These are phyloP conservation scores for Boletus chippewaensis DNA, from an alignment of 1,284 basidiomycete genomes.

Conservation along the genomic window DNA sequence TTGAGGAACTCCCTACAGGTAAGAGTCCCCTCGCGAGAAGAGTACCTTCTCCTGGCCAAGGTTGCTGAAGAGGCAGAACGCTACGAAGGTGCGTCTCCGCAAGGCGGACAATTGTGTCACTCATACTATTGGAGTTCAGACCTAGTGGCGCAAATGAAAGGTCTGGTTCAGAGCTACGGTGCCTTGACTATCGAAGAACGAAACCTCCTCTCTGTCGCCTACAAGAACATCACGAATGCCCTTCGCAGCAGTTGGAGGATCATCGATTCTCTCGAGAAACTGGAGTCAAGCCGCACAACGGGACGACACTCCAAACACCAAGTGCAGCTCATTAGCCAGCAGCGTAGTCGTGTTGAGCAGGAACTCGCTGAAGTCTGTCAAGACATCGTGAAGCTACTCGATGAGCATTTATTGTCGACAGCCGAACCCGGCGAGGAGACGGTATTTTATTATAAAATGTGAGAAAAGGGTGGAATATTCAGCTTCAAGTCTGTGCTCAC, in stretches of 20 bases:
- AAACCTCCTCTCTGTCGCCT: constrained; percentile 62
- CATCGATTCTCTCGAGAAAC: constrained; percentile 50
- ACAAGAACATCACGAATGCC: constrained; percentile 60
- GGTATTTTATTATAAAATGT: constrained; percentile 69
- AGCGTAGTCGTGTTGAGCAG: constrained; percentile 49
- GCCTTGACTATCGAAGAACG: constrained; percentile 57
- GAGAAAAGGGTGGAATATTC: constrained; percentile 16
- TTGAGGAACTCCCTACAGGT: constrained; percentile 17
- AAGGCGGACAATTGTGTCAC: background rate
- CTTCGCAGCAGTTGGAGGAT: constrained; percentile 60
- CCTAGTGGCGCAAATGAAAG: constrained; percentile 52
- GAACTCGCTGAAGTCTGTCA: constrained; percentile 53
- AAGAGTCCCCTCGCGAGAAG: constrained; percentile 31
- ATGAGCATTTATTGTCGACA: constrained; percentile 47
- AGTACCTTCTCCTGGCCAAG: constrained; percentile 52
- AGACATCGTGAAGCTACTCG: constrained; percentile 51
- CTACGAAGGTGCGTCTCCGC: constrained; percentile 44
- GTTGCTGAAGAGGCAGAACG: constrained; percentile 62
- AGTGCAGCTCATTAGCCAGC: constrained; percentile 43
- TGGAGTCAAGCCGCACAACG: constrained; percentile 34
- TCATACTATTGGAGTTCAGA: constrained; percentile 36
- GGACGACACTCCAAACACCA: constrained; percentile 34
- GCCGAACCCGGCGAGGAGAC: constrained; percentile 55
- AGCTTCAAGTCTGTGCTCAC: constrained; percentile 10
- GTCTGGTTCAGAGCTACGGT: constrained; percentile 43